These are phyloP conservation scores for Proteromonas lacertae DNA, from an alignment of 352 stramenopile species.

Conservation along the genomic window DNA sequence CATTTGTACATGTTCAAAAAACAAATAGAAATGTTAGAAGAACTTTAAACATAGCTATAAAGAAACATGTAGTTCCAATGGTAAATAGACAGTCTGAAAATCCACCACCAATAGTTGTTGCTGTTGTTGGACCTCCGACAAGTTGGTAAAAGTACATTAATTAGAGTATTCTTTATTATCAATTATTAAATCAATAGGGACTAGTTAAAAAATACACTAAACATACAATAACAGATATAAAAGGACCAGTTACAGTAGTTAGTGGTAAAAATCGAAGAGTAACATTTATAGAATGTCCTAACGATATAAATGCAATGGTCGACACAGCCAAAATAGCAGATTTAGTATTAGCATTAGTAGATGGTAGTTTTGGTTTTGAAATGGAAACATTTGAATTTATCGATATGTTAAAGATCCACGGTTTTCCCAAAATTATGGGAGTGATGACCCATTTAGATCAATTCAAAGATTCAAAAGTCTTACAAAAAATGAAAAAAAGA, in stretches of 20 bases:
- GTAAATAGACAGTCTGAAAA: constrained; percentile 33
- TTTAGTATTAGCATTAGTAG: constrained; percentile 83
- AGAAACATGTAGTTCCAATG: constrained; percentile 52
- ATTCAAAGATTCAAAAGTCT: constrained; percentile 86
- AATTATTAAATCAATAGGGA: no score
- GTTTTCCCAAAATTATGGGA: constrained; percentile 41
- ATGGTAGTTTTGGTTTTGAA: constrained; percentile 98
- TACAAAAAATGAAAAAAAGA: constrained; percentile 87
- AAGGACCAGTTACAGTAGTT: constrained; percentile 87
- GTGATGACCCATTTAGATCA: constrained; percentile 92
- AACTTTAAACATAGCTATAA: constrained; percentile 77
- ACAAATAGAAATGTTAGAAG: constrained; percentile 80
- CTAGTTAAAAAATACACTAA: constrained; percentile 97
- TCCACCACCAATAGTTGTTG: constrained; percentile 36
- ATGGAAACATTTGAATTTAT: constrained; percentile 99
- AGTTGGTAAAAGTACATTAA: constrained; percentile 89
- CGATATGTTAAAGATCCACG: constrained; percentile 73
- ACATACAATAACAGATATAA: constrained; percentile 70
- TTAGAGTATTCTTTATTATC: no score
- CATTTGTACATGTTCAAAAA: constrained; percentile 63
- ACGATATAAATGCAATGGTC: constrained; percentile 44
- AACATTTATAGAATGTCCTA: constrained; percentile 94
- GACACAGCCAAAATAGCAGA: constrained; percentile 94
- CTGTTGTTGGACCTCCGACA: constrained; percentile 69
- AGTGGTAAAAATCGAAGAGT: constrained; percentile 80